Percentiles rank a stretch among this genome's conserved stretches.
Conservation (phyloP, 306 rosid genomes). For the Oemleria cerasiformis region DNA sequence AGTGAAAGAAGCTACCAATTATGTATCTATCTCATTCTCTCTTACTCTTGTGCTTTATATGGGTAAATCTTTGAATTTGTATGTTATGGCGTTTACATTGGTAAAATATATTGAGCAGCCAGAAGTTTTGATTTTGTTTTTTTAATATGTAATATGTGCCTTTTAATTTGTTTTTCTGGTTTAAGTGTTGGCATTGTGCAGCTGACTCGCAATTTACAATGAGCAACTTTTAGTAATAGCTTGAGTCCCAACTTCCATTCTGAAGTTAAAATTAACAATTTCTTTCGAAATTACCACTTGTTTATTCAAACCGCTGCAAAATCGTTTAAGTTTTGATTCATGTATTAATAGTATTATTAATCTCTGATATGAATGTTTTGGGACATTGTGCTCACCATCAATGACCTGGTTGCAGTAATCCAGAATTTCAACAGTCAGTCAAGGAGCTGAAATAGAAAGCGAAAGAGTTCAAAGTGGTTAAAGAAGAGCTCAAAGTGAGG, state of each 20-base stretch:
- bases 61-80: no score
- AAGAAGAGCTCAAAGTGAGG: slow-evolving; percentile 75
- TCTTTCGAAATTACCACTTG: no score
- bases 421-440: slow-evolving; percentile 68
- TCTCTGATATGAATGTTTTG: neutral
- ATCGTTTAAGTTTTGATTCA: neutral
- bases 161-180: neutral
- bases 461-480: slow-evolving; percentile 69
- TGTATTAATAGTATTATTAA: neutral
- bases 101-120: no score
- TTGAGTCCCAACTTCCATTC: no score
- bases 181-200: neutral
- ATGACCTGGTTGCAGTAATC: slow-evolving; percentile 46
- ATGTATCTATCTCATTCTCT: slow-evolving; percentile 15
- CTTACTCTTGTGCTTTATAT: no score
- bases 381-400: neutral
- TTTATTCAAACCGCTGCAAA: neutral
- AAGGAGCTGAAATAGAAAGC: slow-evolving; percentile 78
- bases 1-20: slow-evolving; percentile 74
- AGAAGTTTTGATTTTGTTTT: no score
- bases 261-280: no score
- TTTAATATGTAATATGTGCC: neutral
- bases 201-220: no score
- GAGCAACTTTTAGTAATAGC: no score
- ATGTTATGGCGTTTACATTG: no score